Conservation (phyloP, 805 yeast species). For the Myxozyma melibiosi region DNA sequence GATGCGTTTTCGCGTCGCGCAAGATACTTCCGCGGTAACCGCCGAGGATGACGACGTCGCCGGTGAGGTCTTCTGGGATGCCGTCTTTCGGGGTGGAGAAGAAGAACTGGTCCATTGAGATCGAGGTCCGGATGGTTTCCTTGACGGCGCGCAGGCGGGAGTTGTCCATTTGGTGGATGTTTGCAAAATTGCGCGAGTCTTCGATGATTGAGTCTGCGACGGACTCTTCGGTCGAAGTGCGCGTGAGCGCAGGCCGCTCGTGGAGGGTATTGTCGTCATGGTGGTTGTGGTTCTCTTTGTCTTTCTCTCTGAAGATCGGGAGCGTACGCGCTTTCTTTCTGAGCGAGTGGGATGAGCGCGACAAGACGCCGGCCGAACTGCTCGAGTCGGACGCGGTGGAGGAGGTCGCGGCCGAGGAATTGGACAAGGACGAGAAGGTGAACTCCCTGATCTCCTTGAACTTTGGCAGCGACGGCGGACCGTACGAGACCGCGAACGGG, state of each 20-base stretch:
- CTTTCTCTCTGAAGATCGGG: constrained; percentile 2
- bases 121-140: constrained; percentile 57
- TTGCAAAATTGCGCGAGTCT: constrained; percentile 45
- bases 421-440: background rate
- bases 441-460: constrained; percentile 1
- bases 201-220: background rate
- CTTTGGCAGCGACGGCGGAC: constrained; percentile 1
- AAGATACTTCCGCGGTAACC: constrained; percentile 86
- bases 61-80: constrained; percentile 54
- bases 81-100: constrained; percentile 32
- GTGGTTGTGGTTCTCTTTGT: background rate
- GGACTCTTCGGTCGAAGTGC: background rate
- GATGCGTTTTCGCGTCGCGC: constrained; percentile 62
- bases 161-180: constrained; percentile 58
- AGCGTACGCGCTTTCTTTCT: background rate
- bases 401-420: too few relatives aligned
- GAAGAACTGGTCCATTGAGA: constrained; percentile 44
- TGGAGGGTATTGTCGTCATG: background rate
- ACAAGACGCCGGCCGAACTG: background rate
- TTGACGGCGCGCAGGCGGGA: constrained; percentile 71
- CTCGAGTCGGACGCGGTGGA: background rate
- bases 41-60: constrained; percentile 79
- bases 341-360: background rate
- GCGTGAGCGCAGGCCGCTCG: background rate
- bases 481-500: constrained; percentile 14